These are phyloP conservation scores for Erysimum cheiranthoides DNA, from an alignment of 345 rosid species.

Conservation along the genomic window DNA sequence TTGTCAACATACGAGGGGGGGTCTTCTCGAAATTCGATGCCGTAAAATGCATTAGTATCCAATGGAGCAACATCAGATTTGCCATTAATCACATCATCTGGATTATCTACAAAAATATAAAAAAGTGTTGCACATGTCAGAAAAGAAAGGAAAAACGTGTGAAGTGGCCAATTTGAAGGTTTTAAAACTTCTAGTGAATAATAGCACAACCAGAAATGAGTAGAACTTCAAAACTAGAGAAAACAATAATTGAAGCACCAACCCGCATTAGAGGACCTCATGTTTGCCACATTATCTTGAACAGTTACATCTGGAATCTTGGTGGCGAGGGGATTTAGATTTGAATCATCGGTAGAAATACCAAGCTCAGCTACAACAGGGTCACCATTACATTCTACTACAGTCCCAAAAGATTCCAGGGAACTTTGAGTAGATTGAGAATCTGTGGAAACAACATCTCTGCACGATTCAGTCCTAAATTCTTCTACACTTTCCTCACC, in stretches of 20 bases:
- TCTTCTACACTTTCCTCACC: conserved; percentile 12
- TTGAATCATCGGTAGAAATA: conserved; percentile 34
- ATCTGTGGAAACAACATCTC: conserved; percentile 28
- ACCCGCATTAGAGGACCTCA: conserved; percentile 46
- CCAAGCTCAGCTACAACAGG: conserved; percentile 22
- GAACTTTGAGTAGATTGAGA: conserved; percentile 36
- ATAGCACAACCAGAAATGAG: not conserved
- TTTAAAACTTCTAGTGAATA: conserved; percentile 3
- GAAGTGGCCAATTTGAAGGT: not conserved
- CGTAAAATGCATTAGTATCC: conserved; percentile 59
- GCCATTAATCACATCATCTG: conserved; percentile 41
- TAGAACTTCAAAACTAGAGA: conserved; percentile 20
- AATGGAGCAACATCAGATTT: conserved; percentile 41
- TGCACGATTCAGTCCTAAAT: conserved; percentile 1
- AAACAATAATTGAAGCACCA: conserved; percentile 36
- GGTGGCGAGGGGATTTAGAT: conserved; percentile 5
- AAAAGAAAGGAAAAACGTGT: not conserved
- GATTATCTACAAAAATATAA: conserved; percentile 38
- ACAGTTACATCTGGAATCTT: conserved; percentile 13
- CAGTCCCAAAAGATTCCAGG: conserved; percentile 25
- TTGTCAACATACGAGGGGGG: conserved; percentile 48
- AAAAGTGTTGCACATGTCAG: conserved; percentile 10
- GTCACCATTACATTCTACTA: conserved; percentile 14
- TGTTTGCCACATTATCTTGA: conserved; percentile 36
- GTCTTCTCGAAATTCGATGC: conserved; percentile 53